phyloP scores from a whole-genome alignment of 768 basidiomycete species.

The Candolleomyces eurysporus region DNA sequence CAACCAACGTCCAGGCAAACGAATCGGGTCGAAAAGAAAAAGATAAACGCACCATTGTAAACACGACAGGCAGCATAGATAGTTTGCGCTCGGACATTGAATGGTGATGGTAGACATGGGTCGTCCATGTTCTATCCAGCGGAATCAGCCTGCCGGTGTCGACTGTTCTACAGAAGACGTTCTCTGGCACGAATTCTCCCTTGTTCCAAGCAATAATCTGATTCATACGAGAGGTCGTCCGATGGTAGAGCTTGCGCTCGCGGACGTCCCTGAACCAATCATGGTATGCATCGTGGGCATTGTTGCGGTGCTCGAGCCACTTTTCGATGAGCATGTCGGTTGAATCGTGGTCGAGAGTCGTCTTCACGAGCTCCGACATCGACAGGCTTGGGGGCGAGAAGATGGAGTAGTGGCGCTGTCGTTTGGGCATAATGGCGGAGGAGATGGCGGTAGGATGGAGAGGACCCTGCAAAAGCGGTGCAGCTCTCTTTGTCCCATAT shows the following conservation, averaged over 20 bases:
- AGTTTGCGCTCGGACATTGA: constrained; percentile 71
- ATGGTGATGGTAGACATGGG: constrained; percentile 75
- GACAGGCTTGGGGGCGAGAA: constrained; percentile 63
- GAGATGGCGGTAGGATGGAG: constrained; percentile 9
- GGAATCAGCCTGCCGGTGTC: constrained; percentile 78
- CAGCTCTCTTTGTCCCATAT: constrained; percentile 1
- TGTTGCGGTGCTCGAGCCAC: constrained; percentile 72
- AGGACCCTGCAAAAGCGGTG: neutral
- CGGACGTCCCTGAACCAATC: constrained; percentile 75
- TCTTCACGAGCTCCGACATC: constrained; percentile 79
- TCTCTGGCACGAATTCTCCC: constrained; percentile 76
- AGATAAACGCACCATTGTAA: constrained; percentile 61
- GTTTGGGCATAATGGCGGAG: constrained; percentile 36
- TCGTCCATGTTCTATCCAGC: constrained; percentile 79
- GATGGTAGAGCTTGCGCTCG: constrained; percentile 57
- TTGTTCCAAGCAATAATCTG: constrained; percentile 62
- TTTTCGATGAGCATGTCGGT: constrained; percentile 81
- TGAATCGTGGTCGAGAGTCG: constrained; percentile 71
- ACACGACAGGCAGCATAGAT: constrained; percentile 78
- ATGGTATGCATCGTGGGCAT: constrained; percentile 64
- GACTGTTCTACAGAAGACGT: constrained; percentile 76
- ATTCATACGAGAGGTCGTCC: constrained; percentile 38
- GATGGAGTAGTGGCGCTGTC: constrained; percentile 55
- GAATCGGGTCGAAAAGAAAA: constrained; percentile 4
- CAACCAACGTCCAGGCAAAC: no score